Conservation (phyloP, 768 basidiomycete species). For the Cubamyces lactineus region DNA sequence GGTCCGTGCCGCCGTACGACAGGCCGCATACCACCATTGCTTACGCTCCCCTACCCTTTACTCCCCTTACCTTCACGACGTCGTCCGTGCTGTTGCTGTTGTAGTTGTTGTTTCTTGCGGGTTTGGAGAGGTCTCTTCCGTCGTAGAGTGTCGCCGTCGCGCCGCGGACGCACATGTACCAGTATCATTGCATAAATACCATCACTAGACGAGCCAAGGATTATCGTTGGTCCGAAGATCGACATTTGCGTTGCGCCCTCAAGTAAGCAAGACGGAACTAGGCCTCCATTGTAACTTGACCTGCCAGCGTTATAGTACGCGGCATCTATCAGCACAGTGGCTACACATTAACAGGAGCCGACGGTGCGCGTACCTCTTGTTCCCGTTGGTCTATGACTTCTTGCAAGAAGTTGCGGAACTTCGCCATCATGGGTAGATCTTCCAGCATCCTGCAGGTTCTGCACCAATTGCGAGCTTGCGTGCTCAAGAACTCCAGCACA, state of each 20-base stretch:
- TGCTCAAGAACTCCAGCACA: too few species aligned
- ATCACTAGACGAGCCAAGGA: conserved; percentile 4
- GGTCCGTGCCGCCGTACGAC: background rate
- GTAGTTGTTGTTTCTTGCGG: conserved; percentile 3
- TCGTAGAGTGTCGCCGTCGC: background rate
- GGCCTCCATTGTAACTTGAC: background rate
- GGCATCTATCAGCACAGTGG: too few species aligned
- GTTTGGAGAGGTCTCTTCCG: background rate
- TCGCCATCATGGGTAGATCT: background rate
- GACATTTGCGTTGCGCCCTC: background rate
- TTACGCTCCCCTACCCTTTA: background rate
- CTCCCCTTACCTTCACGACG: background rate
- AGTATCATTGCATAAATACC: conserved; percentile 12
- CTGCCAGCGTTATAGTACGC: background rate
- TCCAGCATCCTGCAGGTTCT: background rate
- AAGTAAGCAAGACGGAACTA: background rate
- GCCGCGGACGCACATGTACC: conserved; percentile 10
- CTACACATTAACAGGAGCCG: too few species aligned
- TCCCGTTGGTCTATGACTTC: background rate
- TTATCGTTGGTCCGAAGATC: background rate
- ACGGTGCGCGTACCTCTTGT: conserved; percentile 1
- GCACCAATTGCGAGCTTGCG: too few species aligned
- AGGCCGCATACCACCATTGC: conserved; percentile 5
- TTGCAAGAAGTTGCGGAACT: conserved; percentile 4
- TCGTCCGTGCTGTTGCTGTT: background rate